Conservation (phyloP, 768 basidiomycete genomes). For the Pisolithus orientalis region DNA sequence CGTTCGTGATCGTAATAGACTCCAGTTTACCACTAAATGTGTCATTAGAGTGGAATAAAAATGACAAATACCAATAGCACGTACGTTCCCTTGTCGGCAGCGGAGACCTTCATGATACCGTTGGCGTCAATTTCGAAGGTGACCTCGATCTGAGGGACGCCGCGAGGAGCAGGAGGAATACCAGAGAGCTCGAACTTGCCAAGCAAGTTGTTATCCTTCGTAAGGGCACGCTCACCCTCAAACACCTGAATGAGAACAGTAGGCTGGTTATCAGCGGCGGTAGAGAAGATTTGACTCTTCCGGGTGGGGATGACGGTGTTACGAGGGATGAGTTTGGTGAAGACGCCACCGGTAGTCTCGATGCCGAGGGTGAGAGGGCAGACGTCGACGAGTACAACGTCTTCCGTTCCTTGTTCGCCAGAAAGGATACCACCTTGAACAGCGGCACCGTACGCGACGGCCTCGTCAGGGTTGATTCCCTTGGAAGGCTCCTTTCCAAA, state of each 20-base stretch:
- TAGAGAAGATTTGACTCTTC: conserved; percentile 50
- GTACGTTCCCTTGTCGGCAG: background rate
- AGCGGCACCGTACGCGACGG: conserved; percentile 69
- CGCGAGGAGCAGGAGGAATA: conserved; percentile 58
- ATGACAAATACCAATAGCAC: too few species aligned
- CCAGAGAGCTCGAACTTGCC: conserved; percentile 80
- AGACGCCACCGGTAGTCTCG: conserved; percentile 50
- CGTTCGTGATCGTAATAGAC: background rate
- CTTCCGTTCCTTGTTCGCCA: conserved; percentile 76
- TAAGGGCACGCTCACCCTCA: conserved; percentile 96
- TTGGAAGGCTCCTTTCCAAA: conserved; percentile 82
- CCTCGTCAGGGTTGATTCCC: conserved; percentile 78
- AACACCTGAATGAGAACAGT: conserved; percentile 50
- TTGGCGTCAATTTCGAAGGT: background rate
- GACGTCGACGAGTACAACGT: conserved; percentile 92
- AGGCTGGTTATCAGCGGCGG: conserved; percentile 98
- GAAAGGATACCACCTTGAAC: conserved; percentile 63
- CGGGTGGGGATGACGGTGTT: background rate
- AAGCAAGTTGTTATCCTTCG: conserved; percentile 43
- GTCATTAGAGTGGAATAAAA: too few species aligned
- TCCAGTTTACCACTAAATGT: background rate
- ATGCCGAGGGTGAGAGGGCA: conserved; percentile 95
- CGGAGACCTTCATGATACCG: background rate
- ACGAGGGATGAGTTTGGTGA: background rate
- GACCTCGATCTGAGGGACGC: conserved; percentile 72